A percentile compares a stretch with the other conserved stretches of the same genome.
Evolutionary conservation across 306 rosid species (phyloP).

Genomic region (Macrotyloma uniflorum): DNA sequence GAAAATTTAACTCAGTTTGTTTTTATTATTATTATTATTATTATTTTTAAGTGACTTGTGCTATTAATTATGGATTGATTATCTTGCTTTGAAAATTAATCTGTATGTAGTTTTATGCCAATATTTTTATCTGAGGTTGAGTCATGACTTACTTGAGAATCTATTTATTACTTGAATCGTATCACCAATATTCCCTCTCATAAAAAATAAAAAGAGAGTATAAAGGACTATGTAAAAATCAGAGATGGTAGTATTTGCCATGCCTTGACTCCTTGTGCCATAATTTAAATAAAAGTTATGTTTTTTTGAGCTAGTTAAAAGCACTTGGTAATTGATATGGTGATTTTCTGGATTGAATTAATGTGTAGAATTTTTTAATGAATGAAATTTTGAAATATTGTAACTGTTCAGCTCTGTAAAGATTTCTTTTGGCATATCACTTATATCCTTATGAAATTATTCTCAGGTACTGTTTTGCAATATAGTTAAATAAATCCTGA

Average conservation of each 20-base stretch:
- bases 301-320: too few relatives aligned
- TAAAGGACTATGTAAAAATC: neutral
- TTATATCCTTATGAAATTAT: conserved; percentile 17
- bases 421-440: neutral
- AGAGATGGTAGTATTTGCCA: neutral
- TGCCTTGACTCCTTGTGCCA: neutral
- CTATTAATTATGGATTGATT: neutral
- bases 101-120: neutral
- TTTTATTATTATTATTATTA: too few relatives aligned
- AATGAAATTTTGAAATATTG: neutral
- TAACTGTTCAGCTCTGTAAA: neutral
- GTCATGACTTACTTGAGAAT: neutral
- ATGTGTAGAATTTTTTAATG: neutral
- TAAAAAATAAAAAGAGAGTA: neutral
- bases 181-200: too few relatives aligned
- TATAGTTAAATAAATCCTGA: conserved; percentile 35
- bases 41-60: neutral
- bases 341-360: neutral
- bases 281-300: neutral
- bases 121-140: neutral
- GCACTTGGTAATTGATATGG: neutral
- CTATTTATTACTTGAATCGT: too few relatives aligned
- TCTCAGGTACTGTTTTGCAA: conserved; percentile 3
- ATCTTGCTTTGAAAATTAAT: neutral
- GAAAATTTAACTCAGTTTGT: neutral